Evolutionary conservation across 768 basidiomycete genomes (phyloP).

Genomic region (Ramaria rubella): DNA sequence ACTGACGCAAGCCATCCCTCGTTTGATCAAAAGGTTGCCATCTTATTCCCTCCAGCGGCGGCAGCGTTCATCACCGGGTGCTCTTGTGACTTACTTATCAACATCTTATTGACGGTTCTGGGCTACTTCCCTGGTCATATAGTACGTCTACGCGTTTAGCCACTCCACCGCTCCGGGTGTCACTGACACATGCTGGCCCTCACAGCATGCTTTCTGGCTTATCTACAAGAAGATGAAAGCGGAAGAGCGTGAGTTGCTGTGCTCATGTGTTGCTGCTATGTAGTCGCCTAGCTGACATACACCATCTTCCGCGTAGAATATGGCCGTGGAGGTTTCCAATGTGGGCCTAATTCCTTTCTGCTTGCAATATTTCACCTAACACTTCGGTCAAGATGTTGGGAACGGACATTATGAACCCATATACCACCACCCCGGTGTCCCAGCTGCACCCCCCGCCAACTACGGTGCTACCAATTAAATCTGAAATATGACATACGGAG

Average conservation of each 20-base stretch:
- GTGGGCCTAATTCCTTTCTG: constrained; percentile 38
- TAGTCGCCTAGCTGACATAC: no score
- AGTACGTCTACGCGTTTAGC: constrained; percentile 27
- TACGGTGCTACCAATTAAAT: constrained; percentile 29
- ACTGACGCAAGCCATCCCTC: background rate
- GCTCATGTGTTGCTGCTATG: background rate
- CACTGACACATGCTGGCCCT: background rate
- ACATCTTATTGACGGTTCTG: constrained; percentile 68
- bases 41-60: constrained; percentile 77
- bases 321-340: constrained; percentile 67
- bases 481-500: no score
- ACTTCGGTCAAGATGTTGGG: constrained; percentile 27
- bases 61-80: constrained; percentile 75
- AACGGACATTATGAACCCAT: constrained; percentile 33
- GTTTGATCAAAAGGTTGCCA: constrained; percentile 51
- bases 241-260: constrained; percentile 43
- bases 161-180: background rate
- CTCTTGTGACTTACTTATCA: constrained; percentile 81
- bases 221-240: constrained; percentile 89
- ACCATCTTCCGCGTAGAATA: constrained; percentile 39
- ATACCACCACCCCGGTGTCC: constrained; percentile 6
- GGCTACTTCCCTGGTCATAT: constrained; percentile 69
- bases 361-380: constrained; percentile 1
- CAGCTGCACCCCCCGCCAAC: constrained; percentile 20
- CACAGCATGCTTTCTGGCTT: constrained; percentile 84